Conservation (phyloP, 768 basidiomycete genomes). For the Pulveroboletus frians region DNA sequence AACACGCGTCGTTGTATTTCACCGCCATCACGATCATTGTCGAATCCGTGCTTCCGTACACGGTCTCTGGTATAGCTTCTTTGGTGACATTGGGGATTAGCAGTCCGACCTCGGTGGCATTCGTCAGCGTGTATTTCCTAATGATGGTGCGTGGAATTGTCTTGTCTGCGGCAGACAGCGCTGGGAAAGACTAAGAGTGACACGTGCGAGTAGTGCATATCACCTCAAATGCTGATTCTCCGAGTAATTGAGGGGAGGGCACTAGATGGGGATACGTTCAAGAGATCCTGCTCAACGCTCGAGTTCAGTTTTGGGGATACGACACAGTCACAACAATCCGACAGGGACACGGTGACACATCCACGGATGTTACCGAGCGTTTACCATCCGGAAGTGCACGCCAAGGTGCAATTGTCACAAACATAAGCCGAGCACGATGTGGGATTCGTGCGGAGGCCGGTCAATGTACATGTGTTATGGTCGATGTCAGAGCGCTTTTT, state of each 20-base stretch:
- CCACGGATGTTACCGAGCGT: neutral
- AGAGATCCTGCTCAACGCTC: neutral
- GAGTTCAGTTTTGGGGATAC: constrained; percentile 2
- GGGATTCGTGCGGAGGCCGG: neutral
- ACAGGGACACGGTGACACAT: neutral
- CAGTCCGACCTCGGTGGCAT: constrained; percentile 10
- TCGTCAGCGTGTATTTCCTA: constrained; percentile 12
- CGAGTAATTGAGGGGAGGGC: constrained; percentile 17
- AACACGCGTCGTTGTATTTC: constrained; percentile 18
- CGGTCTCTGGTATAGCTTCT: constrained; percentile 22
- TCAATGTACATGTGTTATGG: neutral
- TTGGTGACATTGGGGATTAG: constrained; percentile 13
- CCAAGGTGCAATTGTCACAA: neutral
- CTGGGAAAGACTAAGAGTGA: neutral
- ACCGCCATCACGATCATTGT: constrained; percentile 10
- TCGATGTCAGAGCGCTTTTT: neutral
- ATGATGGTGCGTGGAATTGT: constrained; percentile 16
- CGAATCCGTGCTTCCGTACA: constrained; percentile 25
- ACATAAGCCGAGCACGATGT: neutral
- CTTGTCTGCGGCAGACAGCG: no score
- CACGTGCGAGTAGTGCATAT: constrained; percentile 19
- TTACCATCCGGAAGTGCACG: neutral
- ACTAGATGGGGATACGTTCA: constrained; percentile 6
- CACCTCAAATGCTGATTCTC: constrained; percentile 25
- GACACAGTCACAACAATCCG: neutral